These are phyloP conservation scores for Psilocybe sp. DNA, from an alignment of 768 basidiomycete genomes.

Conservation along the genomic window DNA sequence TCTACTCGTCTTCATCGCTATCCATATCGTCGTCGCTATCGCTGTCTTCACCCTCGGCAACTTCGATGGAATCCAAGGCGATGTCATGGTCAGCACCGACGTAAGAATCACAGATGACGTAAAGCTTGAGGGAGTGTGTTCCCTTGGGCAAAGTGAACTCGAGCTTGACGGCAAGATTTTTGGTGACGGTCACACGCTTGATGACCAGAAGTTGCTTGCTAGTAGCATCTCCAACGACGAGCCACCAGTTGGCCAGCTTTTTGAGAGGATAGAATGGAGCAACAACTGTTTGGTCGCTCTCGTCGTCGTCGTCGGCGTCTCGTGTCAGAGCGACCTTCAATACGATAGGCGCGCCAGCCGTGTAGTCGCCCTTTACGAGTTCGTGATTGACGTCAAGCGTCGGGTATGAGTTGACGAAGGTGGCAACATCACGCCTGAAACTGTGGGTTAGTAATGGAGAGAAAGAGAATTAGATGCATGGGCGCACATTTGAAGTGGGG, in stretches of 20 bases:
- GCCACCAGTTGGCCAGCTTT: conserved; percentile 97
- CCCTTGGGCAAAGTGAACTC: conserved; percentile 90
- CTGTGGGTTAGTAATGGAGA: conserved; percentile 12
- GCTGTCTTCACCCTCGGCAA: conserved; percentile 88
- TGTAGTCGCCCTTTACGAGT: conserved; percentile 84
- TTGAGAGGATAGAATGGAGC: conserved; percentile 90
- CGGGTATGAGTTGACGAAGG: conserved; percentile 95
- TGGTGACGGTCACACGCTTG: conserved; percentile 91
- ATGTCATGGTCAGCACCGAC: conserved; percentile 92
- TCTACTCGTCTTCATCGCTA: conserved; percentile 51
- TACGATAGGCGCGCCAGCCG: conserved; percentile 79
- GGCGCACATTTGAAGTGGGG: conserved; percentile 79
- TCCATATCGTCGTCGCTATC: conserved; percentile 80
- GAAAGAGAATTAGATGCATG: background rate
- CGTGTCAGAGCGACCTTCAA: conserved; percentile 77
- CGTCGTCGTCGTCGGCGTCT: conserved; percentile 77
- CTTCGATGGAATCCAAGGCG: conserved; percentile 75
- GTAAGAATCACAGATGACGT: conserved; percentile 92
- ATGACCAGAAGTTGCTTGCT: conserved; percentile 79
- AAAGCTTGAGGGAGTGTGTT: conserved; percentile 76
- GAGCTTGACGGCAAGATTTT: conserved; percentile 78
- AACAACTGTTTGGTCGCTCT: conserved; percentile 78
- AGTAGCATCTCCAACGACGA: conserved; percentile 84
- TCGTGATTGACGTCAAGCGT: conserved; percentile 90
- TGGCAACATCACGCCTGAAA: conserved; percentile 86